These are phyloP conservation scores for Globisporangium spiculum DNA, from an alignment of 352 stramenopile genomes.

Conservation along the genomic window DNA sequence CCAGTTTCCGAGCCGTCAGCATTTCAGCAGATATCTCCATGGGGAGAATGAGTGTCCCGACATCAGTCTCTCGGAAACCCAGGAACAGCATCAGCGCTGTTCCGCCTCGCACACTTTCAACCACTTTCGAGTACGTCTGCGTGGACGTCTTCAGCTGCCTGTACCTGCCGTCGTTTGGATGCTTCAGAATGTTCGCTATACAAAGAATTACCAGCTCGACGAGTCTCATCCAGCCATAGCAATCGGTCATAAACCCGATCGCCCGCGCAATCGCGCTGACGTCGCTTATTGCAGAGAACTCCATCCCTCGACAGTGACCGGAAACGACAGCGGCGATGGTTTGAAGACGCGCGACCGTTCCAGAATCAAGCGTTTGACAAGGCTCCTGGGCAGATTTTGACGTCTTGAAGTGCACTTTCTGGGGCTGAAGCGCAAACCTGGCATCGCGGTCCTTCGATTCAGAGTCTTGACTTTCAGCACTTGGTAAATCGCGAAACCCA, in stretches of 20 bases:
- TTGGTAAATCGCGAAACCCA: constrained; percentile 28
- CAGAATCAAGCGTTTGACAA: constrained; percentile 21
- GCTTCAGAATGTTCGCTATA: constrained; percentile 46
- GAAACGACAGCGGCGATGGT: constrained; percentile 37
- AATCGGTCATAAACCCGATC: constrained; percentile 18
- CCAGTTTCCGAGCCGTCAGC: constrained; percentile 37
- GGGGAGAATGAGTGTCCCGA: constrained; percentile 33
- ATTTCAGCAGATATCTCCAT: constrained; percentile 20
- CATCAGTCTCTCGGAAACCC: constrained; percentile 55
- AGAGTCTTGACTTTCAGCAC: background rate
- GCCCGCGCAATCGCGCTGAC: constrained; percentile 47
- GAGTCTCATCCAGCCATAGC: constrained; percentile 30
- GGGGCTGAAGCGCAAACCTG: constrained; percentile 30
- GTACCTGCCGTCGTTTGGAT: constrained; percentile 45
- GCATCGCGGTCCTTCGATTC: background rate
- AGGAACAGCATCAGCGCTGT: constrained; percentile 40
- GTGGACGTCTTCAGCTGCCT: constrained; percentile 51
- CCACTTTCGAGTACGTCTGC: constrained; percentile 40
- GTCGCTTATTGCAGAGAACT: constrained; percentile 43
- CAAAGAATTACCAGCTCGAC: constrained; percentile 47
- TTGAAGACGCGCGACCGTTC: constrained; percentile 31
- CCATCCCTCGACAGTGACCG: constrained; percentile 44
- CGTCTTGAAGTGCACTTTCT: constrained; percentile 45
- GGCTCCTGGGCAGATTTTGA: constrained; percentile 16
- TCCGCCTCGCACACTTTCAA: constrained; percentile 33